These are phyloP conservation scores for Keithomyces neogunnii DNA, from an alignment of 2,329 filamentous ascomycete genomes.

Conservation along the genomic window DNA sequence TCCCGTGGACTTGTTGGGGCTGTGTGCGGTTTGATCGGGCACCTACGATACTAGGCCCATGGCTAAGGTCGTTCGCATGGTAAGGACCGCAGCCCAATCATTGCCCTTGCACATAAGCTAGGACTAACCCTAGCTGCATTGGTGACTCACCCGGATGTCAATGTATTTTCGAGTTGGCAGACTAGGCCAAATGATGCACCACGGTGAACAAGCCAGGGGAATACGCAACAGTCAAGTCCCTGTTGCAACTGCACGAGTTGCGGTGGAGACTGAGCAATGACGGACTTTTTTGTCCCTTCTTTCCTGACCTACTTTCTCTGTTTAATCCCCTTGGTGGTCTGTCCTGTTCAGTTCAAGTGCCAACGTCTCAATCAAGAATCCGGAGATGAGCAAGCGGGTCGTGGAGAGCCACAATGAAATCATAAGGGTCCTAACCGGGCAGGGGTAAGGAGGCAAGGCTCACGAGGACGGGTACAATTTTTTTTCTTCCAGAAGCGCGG, in stretches of 20 bases:
- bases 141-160: neutral
- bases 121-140: neutral
- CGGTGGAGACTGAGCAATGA: neutral
- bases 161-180: neutral
- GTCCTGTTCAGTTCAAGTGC: neutral
- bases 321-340: neutral
- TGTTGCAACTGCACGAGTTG: too few relatives aligned
- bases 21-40: neutral
- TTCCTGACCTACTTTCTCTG: neutral
- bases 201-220: too few relatives aligned
- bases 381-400: constrained; percentile 8
- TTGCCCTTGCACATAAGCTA: neutral
- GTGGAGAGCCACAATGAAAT: constrained; percentile 5
- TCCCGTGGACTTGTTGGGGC: neutral
- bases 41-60: neutral
- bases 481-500: too few relatives aligned
- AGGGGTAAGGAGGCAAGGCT: neutral
- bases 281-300: neutral
- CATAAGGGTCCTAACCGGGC: constrained; percentile 6
- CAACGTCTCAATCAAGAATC: neutral
- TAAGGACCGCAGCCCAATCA: constrained; percentile 1
- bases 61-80: neutral
- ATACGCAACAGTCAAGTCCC: too few relatives aligned
- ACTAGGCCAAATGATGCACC: neutral
- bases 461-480: neutral